Evolutionary conservation across 2,329 filamentous ascomycete genomes (phyloP).

Genomic region (Phoma sp.): DNA sequence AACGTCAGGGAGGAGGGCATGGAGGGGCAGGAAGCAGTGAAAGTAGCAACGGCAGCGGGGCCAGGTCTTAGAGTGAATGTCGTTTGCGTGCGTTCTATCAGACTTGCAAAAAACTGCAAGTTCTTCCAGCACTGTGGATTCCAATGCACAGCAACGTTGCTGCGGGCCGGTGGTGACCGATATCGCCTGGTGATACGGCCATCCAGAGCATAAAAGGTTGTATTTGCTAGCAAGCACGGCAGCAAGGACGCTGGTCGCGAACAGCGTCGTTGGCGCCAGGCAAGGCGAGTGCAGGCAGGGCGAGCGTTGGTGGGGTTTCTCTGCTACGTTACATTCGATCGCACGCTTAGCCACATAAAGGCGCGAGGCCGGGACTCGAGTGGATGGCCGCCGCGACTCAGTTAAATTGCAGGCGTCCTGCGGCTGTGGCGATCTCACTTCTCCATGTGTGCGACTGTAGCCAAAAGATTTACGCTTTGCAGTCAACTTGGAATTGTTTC

Average conservation of each 20-base stretch:
- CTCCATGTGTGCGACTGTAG: slow-evolving; percentile 13
- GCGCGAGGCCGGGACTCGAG: slow-evolving; percentile 16
- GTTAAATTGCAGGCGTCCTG: slow-evolving; percentile 26
- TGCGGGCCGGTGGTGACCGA: slow-evolving; percentile 45
- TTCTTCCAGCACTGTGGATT: slow-evolving; percentile 27
- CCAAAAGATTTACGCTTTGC: slow-evolving; percentile 1
- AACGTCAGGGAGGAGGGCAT: slow-evolving; percentile 40
- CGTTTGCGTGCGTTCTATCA: slow-evolving; percentile 38
- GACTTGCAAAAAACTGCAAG: slow-evolving; percentile 22
- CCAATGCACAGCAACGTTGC: slow-evolving; percentile 40
- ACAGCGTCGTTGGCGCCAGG: slow-evolving; percentile 29
- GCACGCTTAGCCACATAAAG: slow-evolving; percentile 19
- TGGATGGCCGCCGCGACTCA: slow-evolving; percentile 23
- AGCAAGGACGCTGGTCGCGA: slow-evolving; percentile 22
- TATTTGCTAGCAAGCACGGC: slow-evolving; percentile 47
- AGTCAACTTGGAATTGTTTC: slow-evolving; percentile 10
- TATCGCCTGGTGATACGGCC: slow-evolving; percentile 51
- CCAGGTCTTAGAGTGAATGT: slow-evolving; percentile 30
- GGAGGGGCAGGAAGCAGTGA: slow-evolving; percentile 33
- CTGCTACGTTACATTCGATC: slow-evolving; percentile 20
- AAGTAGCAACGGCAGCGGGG: slow-evolving; percentile 34
- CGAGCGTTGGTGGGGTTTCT: slow-evolving; percentile 36
- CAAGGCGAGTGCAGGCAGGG: slow-evolving; percentile 32
- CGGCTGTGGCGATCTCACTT: slow-evolving; percentile 20
- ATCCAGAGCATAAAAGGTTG: slow-evolving; percentile 46